Evolutionary conservation across 192 early-diverging fungal species (phyloP).

Genomic region (Coemansia sp.): DNA sequence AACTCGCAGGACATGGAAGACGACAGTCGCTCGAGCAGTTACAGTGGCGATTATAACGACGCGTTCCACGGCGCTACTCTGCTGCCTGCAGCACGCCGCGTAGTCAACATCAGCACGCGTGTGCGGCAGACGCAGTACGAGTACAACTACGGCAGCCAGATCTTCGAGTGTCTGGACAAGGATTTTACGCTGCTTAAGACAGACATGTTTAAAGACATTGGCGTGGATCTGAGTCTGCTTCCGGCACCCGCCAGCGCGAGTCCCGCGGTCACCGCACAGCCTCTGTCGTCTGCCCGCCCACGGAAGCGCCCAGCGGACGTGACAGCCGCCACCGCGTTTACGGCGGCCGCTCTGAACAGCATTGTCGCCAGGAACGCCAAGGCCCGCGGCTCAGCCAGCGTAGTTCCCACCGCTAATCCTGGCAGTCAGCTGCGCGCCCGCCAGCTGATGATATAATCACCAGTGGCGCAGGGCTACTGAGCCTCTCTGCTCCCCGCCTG

Average conservation of each 20-base stretch:
- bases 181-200: conserved; percentile 45
- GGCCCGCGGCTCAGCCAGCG: conserved; percentile 18
- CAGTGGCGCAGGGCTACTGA: not conserved
- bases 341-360: conserved; percentile 46
- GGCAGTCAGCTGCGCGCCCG: conserved; percentile 7
- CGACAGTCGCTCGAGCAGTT: not conserved
- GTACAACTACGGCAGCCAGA: conserved; percentile 53
- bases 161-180: conserved; percentile 49
- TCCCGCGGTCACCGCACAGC: not conserved
- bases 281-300: conserved; percentile 1
- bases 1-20: conserved; percentile 22
- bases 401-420: conserved; percentile 11
- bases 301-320: conserved; percentile 33
- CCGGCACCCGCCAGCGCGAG: not conserved
- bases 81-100: conserved; percentile 29
- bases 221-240: not conserved
- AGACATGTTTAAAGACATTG: conserved; percentile 33
- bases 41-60: not conserved
- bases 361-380: conserved; percentile 45
- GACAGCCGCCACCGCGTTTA: conserved; percentile 41
- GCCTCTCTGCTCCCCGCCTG: not conserved
- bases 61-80: not conserved
- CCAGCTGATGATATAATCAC: conserved; percentile 27
- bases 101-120: conserved; percentile 44
- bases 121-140: conserved; percentile 52